phyloP scores from a whole-genome alignment of 1,284 basidiomycete species.

The Coniophora puteana region DNA sequence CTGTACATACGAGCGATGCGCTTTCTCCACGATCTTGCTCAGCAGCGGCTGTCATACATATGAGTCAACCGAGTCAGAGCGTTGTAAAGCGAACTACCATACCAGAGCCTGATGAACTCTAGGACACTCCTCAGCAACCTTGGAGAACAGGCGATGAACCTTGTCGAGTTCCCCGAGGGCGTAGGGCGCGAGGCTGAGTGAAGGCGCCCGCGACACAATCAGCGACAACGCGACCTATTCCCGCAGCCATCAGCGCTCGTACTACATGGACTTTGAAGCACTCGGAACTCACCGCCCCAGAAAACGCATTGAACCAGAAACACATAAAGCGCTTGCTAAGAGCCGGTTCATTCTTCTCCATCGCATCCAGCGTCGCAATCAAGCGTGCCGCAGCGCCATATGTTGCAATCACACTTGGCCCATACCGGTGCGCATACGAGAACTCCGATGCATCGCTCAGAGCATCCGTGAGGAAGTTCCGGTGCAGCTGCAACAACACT shows the following conservation, averaged over 20 bases:
- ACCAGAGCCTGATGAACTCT: slow-evolving; percentile 48
- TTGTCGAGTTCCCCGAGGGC: slow-evolving; percentile 49
- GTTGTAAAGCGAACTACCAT: slow-evolving; percentile 13
- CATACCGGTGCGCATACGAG: slow-evolving; percentile 60
- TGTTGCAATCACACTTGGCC: slow-evolving; percentile 70
- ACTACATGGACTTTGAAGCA: not conserved
- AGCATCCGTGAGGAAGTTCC: slow-evolving; percentile 70
- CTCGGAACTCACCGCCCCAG: slow-evolving; percentile 57
- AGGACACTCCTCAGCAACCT: slow-evolving; percentile 42
- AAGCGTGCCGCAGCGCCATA: slow-evolving; percentile 63
- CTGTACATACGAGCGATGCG: slow-evolving; percentile 35
- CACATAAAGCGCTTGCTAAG: slow-evolving; percentile 69
- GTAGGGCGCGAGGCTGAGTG: slow-evolving; percentile 47
- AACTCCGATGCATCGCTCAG: slow-evolving; percentile 59
- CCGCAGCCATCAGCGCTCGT: slow-evolving; percentile 3
- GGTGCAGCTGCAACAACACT: slow-evolving; percentile 72
- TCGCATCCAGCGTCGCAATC: slow-evolving; percentile 54
- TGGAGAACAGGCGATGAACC: slow-evolving; percentile 42
- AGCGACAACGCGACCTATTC: slow-evolving; percentile 60
- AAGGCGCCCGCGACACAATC: slow-evolving; percentile 51
- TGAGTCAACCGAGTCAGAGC: not conserved
- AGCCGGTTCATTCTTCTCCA: slow-evolving; percentile 58
- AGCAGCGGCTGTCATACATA: slow-evolving; percentile 38
- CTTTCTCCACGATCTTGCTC: slow-evolving; percentile 45
- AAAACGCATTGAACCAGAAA: slow-evolving; percentile 77